These are phyloP conservation scores for Chamaenerion angustifolium DNA, from an alignment of 345 rosid species.

Conservation along the genomic window DNA sequence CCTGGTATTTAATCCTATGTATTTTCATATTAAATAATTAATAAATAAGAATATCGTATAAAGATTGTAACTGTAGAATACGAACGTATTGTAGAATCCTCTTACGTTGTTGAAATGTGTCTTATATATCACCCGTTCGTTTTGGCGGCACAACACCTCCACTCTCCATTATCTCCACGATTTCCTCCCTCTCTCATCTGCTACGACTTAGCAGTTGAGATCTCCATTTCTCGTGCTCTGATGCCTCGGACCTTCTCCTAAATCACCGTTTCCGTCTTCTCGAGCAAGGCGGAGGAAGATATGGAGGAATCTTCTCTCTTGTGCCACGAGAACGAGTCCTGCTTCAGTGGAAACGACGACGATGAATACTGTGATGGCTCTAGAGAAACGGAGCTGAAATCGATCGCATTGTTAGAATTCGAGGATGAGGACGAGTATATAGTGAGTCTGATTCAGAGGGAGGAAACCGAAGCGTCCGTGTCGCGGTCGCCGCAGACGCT, in stretches of 20 bases:
- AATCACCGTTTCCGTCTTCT: neutral
- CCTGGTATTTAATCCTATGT: no score
- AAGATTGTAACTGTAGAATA: no score
- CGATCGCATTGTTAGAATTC: neutral
- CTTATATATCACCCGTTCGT: conserved; percentile 23
- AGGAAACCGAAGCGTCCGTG: conserved; percentile 1
- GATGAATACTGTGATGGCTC: neutral
- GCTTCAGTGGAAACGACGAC: conserved; percentile 1
- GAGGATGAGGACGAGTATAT: conserved; percentile 9
- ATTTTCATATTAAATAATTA: no score
- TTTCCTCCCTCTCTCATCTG: conserved; percentile 4
- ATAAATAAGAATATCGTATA: no score
- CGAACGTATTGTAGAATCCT: no score
- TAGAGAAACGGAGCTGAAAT: neutral
- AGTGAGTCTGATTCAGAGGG: conserved; percentile 2
- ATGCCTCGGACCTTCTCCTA: neutral
- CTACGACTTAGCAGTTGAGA: conserved; percentile 4
- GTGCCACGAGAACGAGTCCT: conserved; percentile 8
- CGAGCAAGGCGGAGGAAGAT: neutral
- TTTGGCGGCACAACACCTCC: conserved; percentile 50
- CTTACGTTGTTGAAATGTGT: conserved; percentile 19
- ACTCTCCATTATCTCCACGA: conserved; percentile 2
- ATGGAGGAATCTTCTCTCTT: conserved; percentile 8
- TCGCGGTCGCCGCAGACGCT: neutral
- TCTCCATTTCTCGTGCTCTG: neutral